Evolutionary conservation across 208 protist species (phyloP).

Genomic region (Kentomonas sorsogonicus): DNA sequence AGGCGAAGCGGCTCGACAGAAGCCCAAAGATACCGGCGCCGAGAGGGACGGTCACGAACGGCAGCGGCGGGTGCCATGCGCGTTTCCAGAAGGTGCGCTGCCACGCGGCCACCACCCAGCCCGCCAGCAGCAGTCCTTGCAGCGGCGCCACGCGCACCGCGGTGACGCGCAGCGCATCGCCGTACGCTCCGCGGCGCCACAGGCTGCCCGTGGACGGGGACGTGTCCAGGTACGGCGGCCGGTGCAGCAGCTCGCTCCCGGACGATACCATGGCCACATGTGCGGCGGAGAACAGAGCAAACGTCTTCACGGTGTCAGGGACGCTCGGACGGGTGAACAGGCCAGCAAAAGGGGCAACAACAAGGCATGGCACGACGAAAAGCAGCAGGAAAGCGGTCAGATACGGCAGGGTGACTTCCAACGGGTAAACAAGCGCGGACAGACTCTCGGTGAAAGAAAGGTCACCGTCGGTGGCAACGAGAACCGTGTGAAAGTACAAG

Average conservation of each 20-base stretch:
- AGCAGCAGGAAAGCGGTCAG: constrained; percentile 32
- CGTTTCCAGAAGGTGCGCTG: constrained; percentile 37
- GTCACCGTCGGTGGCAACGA: constrained; percentile 27
- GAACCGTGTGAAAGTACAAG: constrained; percentile 52
- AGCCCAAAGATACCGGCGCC: constrained; percentile 38
- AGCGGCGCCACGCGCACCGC: constrained; percentile 29
- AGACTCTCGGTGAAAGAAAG: constrained; percentile 10
- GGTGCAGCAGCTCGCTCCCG: constrained; percentile 36
- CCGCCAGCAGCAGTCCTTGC: constrained; percentile 53
- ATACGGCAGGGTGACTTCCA: constrained; percentile 12
- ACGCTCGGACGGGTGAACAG: constrained; percentile 47
- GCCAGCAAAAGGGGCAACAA: constrained; percentile 52
- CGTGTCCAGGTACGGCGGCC: constrained; percentile 57
- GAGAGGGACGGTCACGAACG: constrained; percentile 56
- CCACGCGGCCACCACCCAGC: constrained; percentile 45
- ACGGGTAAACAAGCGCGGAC: background rate
- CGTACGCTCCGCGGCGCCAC: constrained; percentile 2
- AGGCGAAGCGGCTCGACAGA: constrained; percentile 30
- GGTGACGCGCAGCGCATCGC: background rate
- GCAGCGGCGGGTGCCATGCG: constrained; percentile 59
- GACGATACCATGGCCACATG: constrained; percentile 43
- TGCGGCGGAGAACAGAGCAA: constrained; percentile 35
- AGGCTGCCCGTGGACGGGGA: constrained; percentile 20
- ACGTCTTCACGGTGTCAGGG: constrained; percentile 19
- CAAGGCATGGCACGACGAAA: constrained; percentile 49